Evolutionary conservation across 129 eudicot species (phyloP).

Genomic region (Cynara cardunculus): DNA sequence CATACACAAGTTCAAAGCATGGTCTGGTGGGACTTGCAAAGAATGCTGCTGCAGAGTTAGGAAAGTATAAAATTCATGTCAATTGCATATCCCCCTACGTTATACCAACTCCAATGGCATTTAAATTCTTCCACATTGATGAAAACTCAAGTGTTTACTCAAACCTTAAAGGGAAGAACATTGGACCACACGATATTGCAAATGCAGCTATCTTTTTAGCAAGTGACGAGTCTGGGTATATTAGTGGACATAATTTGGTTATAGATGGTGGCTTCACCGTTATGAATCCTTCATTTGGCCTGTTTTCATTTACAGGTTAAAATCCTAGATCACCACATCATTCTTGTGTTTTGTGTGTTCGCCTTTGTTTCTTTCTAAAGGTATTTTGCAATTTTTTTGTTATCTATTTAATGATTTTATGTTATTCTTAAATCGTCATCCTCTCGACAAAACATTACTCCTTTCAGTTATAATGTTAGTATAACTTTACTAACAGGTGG

Average conservation of each 20-base stretch:
- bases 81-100: slow-evolving; percentile 42
- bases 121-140: slow-evolving; percentile 14
- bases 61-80: slow-evolving; percentile 38
- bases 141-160: slow-evolving; percentile 21
- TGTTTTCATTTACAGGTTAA: slow-evolving; percentile 5
- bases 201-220: slow-evolving; percentile 43
- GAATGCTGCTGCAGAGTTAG: slow-evolving; percentile 40
- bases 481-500: no score
- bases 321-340: neutral
- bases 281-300: slow-evolving; percentile 25
- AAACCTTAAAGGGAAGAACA: slow-evolving; percentile 29
- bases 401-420: no score
- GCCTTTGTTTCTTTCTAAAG: neutral
- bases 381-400: no score
- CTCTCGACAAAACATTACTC: no score
- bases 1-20: slow-evolving; percentile 52
- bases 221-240: slow-evolving; percentile 44
- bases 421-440: no score
- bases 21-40: slow-evolving; percentile 48
- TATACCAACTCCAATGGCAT: slow-evolving; percentile 14
- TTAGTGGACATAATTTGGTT: slow-evolving; percentile 40
- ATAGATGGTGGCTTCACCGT: slow-evolving; percentile 47
- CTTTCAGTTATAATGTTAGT: no score
- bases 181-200: slow-evolving; percentile 31
- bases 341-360: neutral